Percentiles rank a stretch among this genome's conserved stretches.
These are phyloP conservation scores for Arxiozyma slooffiae DNA, from an alignment of 1,139 yeast genomes.

Conservation along the genomic window DNA sequence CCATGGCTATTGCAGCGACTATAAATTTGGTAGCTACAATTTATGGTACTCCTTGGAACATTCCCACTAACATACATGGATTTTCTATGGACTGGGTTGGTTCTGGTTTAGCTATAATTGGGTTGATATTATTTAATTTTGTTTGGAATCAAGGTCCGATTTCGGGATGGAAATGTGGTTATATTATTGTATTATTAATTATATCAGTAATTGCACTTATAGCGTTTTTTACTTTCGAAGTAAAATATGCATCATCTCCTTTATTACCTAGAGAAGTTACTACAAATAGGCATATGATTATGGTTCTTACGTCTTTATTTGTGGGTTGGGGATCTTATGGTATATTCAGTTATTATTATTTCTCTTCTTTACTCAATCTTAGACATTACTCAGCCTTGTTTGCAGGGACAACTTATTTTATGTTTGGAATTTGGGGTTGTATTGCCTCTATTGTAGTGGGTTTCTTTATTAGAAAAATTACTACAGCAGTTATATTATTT, in stretches of 20 bases:
- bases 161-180: conserved; percentile 41
- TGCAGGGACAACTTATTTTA: conserved; percentile 24
- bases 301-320: conserved; percentile 32
- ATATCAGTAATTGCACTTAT: conserved; percentile 34
- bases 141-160: conserved; percentile 49
- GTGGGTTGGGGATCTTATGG: conserved; percentile 57
- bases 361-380: conserved; percentile 36
- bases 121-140: conserved; percentile 42
- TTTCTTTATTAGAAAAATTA: conserved; percentile 34
- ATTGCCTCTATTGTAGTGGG: conserved; percentile 41
- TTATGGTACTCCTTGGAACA: conserved; percentile 33
- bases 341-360: conserved; percentile 37
- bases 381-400: conserved; percentile 37
- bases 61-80: conserved; percentile 19
- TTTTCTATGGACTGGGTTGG: conserved; percentile 39
- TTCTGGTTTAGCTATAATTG: conserved; percentile 38
- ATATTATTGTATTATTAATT: conserved; percentile 38
- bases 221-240: conserved; percentile 28
- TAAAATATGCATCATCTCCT: conserved; percentile 31
- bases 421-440: conserved; percentile 40
- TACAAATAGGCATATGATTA: conserved; percentile 23
- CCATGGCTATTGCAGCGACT: conserved; percentile 35
- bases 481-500: conserved; percentile 39
- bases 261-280: conserved; percentile 40
- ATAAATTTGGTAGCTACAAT: conserved; percentile 29